Base-by-base conservation (phyloP, 345 rosid genomes). In the Cardamine resedifolia region DNA sequence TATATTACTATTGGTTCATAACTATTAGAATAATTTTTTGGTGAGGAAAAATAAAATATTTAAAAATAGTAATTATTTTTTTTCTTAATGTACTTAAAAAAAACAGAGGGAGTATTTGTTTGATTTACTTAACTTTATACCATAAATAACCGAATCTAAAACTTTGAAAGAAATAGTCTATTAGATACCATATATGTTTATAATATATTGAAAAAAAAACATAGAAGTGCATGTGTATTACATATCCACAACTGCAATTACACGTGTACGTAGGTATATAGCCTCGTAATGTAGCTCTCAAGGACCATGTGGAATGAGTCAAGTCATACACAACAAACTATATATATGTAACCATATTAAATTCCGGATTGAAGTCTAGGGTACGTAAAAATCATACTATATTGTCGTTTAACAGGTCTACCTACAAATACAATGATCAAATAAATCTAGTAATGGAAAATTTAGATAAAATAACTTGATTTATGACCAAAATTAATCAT, bases 251-350 rank as follows among this genome's bases (percentile, higher is more conserved):
- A 39, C 3, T 61, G 31, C 28, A 38, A 14, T 16, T 50, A 71
- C 76, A 62, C 47, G 63, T 53, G 64, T 43, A n/a, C 16, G 10
- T 23, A 15, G 43, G 16, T 72, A n/a, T n/a, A n/a, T n/a, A 53
- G 47, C 26, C 19, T 63, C 38, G 55, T 36, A 64, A 16, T 21
- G 56, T 31, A 72, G 57, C 70, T 64, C 27, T 64, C 70, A 31
- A 64, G 47, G 19, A 20, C 70, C 70, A 72, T 72, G 76, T 72
- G 76, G 57, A 55, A 44, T 18, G 64, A 64, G 76, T 72, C 76
- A n/a, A n/a, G n/a, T n/a, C n/a, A n/a, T n/a, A n/a, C n/a, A n/a
- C n/a, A n/a, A n/a, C n/a, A n/a, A n/a, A n/a, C n/a, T n/a, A n/a
- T n/a, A n/a, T n/a, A 72, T 30, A 36, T 14, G 10, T 36, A 36